A percentile compares a stretch with the other conserved stretches of the same genome.
These are phyloP conservation scores for Clohesyomyces aquaticus DNA, from an alignment of 495 filamentous ascomycete species.

Conservation along the genomic window DNA sequence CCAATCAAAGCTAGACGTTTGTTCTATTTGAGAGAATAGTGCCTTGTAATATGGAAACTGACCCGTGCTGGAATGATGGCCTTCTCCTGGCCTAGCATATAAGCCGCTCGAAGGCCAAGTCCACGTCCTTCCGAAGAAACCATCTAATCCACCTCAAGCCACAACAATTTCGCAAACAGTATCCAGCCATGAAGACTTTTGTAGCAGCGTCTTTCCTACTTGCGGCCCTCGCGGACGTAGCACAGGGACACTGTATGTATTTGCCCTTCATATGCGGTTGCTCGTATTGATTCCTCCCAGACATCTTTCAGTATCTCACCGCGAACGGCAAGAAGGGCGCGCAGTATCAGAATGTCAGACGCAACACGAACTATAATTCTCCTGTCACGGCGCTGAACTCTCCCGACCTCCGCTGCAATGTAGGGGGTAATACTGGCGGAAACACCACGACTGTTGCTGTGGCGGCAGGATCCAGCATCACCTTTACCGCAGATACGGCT, in stretches of 20 bases:
- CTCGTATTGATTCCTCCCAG: slow-evolving; percentile 11
- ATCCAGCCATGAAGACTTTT: slow-evolving; percentile 34
- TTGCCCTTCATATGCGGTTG: background rate
- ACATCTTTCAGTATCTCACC: slow-evolving; percentile 54
- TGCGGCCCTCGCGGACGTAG: slow-evolving; percentile 28
- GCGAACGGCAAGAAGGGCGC: slow-evolving; percentile 52
- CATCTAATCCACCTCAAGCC: background rate
- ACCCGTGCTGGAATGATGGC: background rate
- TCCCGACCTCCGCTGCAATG: slow-evolving; percentile 61
- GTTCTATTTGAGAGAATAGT: slow-evolving; percentile 16
- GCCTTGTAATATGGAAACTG: slow-evolving; percentile 18
- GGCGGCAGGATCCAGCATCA: slow-evolving; percentile 57
- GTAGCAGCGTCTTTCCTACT: slow-evolving; percentile 23
- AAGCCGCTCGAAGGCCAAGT: background rate
- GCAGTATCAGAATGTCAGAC: slow-evolving; percentile 57
- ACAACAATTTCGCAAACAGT: no score
- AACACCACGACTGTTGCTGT: slow-evolving; percentile 53
- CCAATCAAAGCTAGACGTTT: slow-evolving; percentile 25
- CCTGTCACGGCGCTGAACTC: slow-evolving; percentile 51
- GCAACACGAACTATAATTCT: slow-evolving; percentile 61
- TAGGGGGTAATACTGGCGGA: slow-evolving; percentile 53
- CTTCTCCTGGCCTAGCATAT: slow-evolving; percentile 11
- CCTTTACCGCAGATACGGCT: slow-evolving; percentile 54
- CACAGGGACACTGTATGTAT: slow-evolving; percentile 33
- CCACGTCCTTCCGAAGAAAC: background rate